These are phyloP conservation scores for Mariannaea elegans DNA, from an alignment of 2,329 filamentous ascomycete species.

Conservation along the genomic window DNA sequence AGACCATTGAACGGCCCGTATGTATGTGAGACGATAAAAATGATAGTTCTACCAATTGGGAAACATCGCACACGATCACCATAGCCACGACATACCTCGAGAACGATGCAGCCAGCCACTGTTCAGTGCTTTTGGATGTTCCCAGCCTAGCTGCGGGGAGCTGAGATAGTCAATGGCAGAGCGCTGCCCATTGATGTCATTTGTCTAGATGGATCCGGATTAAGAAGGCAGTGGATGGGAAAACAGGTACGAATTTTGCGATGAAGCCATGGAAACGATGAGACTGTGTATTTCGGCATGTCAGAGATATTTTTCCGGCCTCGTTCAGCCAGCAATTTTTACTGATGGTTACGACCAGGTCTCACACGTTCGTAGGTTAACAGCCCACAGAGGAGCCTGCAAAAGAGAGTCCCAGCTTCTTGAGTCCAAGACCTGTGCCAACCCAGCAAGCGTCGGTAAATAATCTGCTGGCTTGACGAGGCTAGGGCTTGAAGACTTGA, in stretches of 20 bases:
- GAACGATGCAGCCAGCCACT: neutral
- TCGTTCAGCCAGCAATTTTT: too few species aligned
- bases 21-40: neutral
- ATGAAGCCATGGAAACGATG: too few species aligned
- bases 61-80: constrained; percentile 16
- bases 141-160: neutral
- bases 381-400: neutral
- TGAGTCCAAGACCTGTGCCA: neutral
- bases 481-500: neutral
- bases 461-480: too few species aligned
- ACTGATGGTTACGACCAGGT: too few species aligned
- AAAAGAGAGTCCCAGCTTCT: neutral
- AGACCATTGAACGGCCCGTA: neutral
- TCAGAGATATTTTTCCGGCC: too few species aligned
- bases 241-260: too few species aligned
- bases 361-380: too few species aligned
- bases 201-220: too few species aligned
- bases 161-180: neutral
- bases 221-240: too few species aligned
- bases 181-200: neutral
- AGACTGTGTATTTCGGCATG: too few species aligned
- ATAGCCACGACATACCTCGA: constrained; percentile 3
- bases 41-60: neutral
- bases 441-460: constrained; percentile 13
- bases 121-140: neutral